Base-by-base conservation (phyloP, 768 basidiomycete genomes). In the Hericium coralloides region DNA sequence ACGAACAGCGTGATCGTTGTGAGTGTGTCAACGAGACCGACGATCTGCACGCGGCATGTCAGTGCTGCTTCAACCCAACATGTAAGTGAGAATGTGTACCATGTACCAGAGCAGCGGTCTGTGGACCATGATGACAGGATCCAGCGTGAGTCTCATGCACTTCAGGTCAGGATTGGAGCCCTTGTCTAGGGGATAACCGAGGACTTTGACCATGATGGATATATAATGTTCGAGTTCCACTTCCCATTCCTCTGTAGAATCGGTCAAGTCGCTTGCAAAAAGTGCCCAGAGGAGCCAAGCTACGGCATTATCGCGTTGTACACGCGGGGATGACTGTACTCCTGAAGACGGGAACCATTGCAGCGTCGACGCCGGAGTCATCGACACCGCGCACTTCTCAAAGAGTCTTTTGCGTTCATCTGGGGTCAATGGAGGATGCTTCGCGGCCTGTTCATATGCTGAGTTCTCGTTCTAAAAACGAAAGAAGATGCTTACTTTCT, bases 281-380 rank as follows among this genome's bases (percentile, higher is more conserved):
- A 86, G 59, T 0, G 82, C 79, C 83, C 83, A 87, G 6, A 82
- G 70, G n/a, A 86, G 65, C 84, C 84, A 87, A 50, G 84, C 81
- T 5, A 71, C 49, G 41, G 79, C 67, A 59, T 86, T 83, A 14
- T 77, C 73, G 18, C 74, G 74, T 52, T 70, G 73, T 53, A 80
- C 63, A 8, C 49, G 61, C 45, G 49, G 18, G 8, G 62, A 31
- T 49, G 2, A 68, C 50, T 3, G 69, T 70, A 7, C 74, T 65
- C 31, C 31, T 31, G 8, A 31, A 31, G 31, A 31, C 1, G 31
- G 31, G 66, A 86, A 85, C 83, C 84, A 87, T 23, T 78, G 79
- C 2, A 72, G 71, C 0, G 74, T 71, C 41, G 72, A 69, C 31
- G 72, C 66, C 4, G 59, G 38, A 1, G 55, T 56, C 54, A 57